These are phyloP conservation scores for Closterium sp. DNA, from an alignment of 139 green algal species.

Conservation along the genomic window DNA sequence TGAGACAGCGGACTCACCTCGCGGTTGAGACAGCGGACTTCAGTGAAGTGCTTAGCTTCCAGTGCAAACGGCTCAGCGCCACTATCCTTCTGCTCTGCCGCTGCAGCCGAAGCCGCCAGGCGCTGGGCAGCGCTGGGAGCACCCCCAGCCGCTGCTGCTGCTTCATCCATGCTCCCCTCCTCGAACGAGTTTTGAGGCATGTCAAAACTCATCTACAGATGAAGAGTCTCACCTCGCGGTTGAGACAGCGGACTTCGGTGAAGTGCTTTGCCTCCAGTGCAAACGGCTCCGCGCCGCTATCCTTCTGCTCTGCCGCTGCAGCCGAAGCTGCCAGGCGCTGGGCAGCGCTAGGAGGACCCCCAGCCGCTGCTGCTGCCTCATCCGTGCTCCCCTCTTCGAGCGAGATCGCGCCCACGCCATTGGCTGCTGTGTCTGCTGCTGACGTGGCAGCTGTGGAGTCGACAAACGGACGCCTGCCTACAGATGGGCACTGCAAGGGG, in stretches of 20 bases:
- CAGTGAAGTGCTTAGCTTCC: constrained; percentile 85
- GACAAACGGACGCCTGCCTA: constrained; percentile 60
- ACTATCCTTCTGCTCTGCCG: constrained; percentile 58
- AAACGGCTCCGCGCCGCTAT: constrained; percentile 67
- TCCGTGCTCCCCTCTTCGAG: constrained; percentile 29
- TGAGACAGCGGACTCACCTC: constrained; percentile 50
- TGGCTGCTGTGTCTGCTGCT: not conserved
- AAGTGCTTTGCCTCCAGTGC: constrained; percentile 84
- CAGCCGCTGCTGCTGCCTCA: constrained; percentile 20
- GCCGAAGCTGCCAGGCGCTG: constrained; percentile 45
- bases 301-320: constrained; percentile 50
- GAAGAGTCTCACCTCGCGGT: constrained; percentile 74
- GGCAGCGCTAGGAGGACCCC: constrained; percentile 27
- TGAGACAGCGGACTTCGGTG: constrained; percentile 71
- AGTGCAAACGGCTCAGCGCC: constrained; percentile 68
- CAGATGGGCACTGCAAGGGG: constrained; percentile 67
- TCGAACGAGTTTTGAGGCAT: not conserved
- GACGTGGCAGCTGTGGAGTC: constrained; percentile 8
- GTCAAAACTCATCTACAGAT: constrained; percentile 59
- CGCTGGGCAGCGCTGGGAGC: constrained; percentile 33
- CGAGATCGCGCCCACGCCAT: not conserved
- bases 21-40: constrained; percentile 61
- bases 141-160: constrained; percentile 31
- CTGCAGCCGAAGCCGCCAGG: constrained; percentile 40
- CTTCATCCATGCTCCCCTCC: constrained; percentile 12